These are phyloP conservation scores for Amaranthus tricolor DNA, from an alignment of 179 eudicot species.

Conservation along the genomic window DNA sequence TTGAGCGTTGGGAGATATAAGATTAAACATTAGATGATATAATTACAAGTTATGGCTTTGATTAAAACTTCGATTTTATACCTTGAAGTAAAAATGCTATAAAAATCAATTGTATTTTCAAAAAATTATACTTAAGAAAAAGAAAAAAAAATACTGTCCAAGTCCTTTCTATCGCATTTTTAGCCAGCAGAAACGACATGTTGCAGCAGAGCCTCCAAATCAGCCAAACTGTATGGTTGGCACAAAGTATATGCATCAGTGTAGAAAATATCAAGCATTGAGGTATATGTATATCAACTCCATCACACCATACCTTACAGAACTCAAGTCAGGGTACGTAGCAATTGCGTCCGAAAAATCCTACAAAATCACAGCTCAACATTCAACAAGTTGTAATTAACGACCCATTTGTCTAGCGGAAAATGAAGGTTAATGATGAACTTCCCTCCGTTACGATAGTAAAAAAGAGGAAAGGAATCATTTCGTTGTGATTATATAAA, in stretches of 20 bases:
- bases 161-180: conserved; percentile 6
- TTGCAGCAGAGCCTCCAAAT: conserved; percentile 66
- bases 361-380: conserved; percentile 29
- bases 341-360: conserved; percentile 84
- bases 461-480: not conserved
- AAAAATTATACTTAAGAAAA: not conserved
- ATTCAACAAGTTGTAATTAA: not conserved
- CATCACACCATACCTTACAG: conserved; percentile 50
- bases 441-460: too few relatives aligned
- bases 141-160: conserved; percentile 8
- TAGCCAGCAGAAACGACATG: conserved; percentile 52
- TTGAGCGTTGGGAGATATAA: too few relatives aligned
- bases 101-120: not conserved
- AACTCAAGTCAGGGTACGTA: conserved; percentile 75
- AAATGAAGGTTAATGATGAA: too few relatives aligned
- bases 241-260: conserved; percentile 2
- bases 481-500: not conserved
- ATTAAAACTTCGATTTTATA: too few relatives aligned
- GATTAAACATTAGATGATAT: too few relatives aligned
- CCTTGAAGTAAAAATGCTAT: too few relatives aligned
- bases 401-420: too few relatives aligned
- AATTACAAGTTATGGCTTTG: too few relatives aligned
- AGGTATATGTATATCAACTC: not conserved
- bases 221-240: conserved; percentile 57
- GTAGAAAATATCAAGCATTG: not conserved